A percentile compares a stretch with the other conserved stretches of the same genome.
Evolutionary conservation across 2,329 filamentous ascomycete species (phyloP).

Genomic region (Xylaria sp.): DNA sequence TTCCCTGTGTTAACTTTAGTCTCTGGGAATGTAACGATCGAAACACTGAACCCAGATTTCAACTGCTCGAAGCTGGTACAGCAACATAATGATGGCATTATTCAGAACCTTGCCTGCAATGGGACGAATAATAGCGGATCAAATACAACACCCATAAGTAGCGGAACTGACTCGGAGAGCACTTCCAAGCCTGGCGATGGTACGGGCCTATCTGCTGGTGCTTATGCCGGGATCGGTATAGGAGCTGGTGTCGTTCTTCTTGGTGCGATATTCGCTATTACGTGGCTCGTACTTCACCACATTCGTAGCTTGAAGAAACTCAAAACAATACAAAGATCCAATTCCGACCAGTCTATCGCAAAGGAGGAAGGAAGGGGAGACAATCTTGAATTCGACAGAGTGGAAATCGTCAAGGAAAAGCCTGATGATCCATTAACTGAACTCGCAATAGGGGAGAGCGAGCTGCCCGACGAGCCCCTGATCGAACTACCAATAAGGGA

Average conservation of each 20-base stretch:
- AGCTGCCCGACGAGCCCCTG: background rate
- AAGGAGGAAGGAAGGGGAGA: background rate
- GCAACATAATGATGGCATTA: background rate
- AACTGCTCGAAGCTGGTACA: background rate
- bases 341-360: background rate
- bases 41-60: background rate
- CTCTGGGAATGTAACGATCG: background rate
- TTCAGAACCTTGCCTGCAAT: background rate
- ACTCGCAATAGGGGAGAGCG: background rate
- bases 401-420: background rate
- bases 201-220: background rate
- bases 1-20: background rate
- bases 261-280: background rate
- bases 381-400: background rate
- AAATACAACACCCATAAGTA: background rate
- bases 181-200: too few relatives aligned
- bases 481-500: background rate
- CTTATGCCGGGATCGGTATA: background rate
- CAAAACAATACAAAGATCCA: background rate
- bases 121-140: background rate
- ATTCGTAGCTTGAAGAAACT: background rate
- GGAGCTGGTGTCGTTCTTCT: background rate
- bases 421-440: background rate
- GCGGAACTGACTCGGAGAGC: too few relatives aligned
- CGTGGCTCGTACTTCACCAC: background rate